Base-by-base conservation (phyloP, 495 filamentous ascomycete genomes). In the Trichoderma gamsii region DNA sequence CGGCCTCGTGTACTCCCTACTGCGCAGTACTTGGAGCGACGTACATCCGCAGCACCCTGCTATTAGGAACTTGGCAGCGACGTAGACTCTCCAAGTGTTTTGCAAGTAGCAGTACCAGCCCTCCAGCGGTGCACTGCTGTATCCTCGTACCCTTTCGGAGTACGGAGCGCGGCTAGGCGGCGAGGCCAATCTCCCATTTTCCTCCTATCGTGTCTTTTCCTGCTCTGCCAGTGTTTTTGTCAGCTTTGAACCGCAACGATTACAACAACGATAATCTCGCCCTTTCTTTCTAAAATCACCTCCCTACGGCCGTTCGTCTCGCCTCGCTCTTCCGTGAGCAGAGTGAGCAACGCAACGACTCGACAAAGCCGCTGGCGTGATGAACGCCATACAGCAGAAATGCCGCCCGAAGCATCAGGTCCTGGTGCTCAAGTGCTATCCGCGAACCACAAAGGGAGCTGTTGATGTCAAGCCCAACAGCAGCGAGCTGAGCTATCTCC, bases 361-460 rank as follows among this genome's bases (percentile, higher is more conserved):
- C 56, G 35, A 38, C 35, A 49, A 15, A 29, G 25, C 56, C 64
- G 67, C 61, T 63, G 69, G 69, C 74, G 77, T 69, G 70, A 86
- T 86, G 84, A 79, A 86, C 70, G 80, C 84, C 73, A 79, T 86
- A 70, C 77, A 81, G 76, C 79, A 86, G 72, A 83, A 77, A 77
- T 86, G 84, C 73, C 90, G 92, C 67, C 93, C 93, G 25, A 97
- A 96, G 78, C 93, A 97, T 77, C 93, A 97, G 82, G 88, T 96
- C 68, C 81, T 97, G 65, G 88, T 96, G 64, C 84, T 97, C 41
- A 97, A 96, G 77, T 97, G 93, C 81, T 97, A 96, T 79, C 93
- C 93, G 41, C 87, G 86, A 70, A 93, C 91, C 67, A 89, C 91
- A 67, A 97, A 96, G 79, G 91, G 90, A 69, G 91, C 91, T 63